Evolutionary conservation across 805 yeast genomes (phyloP), one percentile per base, ranked within the genome.

Genomic region (Saturnispora ahearnii): DNA sequence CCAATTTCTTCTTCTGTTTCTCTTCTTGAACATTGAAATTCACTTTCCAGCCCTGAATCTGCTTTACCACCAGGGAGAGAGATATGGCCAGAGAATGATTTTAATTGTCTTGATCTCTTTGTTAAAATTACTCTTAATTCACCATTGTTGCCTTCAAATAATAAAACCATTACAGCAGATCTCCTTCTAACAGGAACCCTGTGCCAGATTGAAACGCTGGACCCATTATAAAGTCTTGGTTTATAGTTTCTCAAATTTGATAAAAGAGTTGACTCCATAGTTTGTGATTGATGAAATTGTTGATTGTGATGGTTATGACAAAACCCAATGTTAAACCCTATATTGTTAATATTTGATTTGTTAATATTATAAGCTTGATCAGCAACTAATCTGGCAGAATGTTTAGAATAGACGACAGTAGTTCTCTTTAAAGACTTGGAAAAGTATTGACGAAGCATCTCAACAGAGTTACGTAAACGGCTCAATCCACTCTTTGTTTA

Each of bases 41-140:
- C 87, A 12, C 75, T 65, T 57, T 87, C 88, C 18, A 76, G 69
- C 0, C 74, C 79, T 40, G 57, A 61, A 63, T 90, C 97, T 4
- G 95, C 89, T 60, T 84, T 87, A 8, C 97, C 98, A 2, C 98
- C 98, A 4, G 98, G 98, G 8, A 90, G 71, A 1, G 96, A 87
- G 5, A 86, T 85, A 63, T 90, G 96, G 5, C 97, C 96, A 0
- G 93, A 84, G 67, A 89, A 90, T 48, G 78, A 78, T 45, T 80
- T 71, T 57, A 91, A 70, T 34, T 74, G 71, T 44, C 84, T 72
- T 3, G 95, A 81, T 53, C 98, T 67, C 57, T 84, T 81, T 1
- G 97, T 90, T 46, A 90, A 66, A 3, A 90, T 71, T 31, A 87
- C 95, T 41, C 91, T 66, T 18, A 89, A 65, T 56, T 88, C 95